Conservation (phyloP, 2,329 filamentous ascomycete genomes). For the Tolypocladium tundrense region DNA sequence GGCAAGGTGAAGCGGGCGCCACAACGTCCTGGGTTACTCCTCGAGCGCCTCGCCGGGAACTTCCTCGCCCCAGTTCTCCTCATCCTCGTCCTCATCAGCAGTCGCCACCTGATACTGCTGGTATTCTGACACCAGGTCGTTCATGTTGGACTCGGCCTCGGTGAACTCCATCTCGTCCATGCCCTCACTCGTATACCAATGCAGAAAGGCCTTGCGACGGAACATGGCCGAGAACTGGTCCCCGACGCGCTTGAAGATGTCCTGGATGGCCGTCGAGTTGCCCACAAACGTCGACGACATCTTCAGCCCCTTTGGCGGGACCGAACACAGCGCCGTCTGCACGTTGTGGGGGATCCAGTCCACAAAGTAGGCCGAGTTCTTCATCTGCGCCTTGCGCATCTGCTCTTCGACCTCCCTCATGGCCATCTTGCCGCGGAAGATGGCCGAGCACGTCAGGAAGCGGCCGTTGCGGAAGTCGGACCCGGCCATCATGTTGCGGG, state of each 20-base stretch:
- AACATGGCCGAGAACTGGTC: constrained; percentile 99
- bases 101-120: constrained; percentile 99
- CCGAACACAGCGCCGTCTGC: constrained; percentile 97
- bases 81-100: constrained; percentile 82
- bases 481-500: constrained; percentile 99
- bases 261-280: constrained; percentile 99
- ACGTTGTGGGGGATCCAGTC: constrained; percentile 99
- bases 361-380: constrained; percentile 99
- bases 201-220: constrained; percentile 99
- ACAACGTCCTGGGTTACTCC: constrained; percentile 19
- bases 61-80: constrained; percentile 81
- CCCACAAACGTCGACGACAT: constrained; percentile 99
- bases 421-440: constrained; percentile 99
- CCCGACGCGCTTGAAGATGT: constrained; percentile 99
- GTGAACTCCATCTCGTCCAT: constrained; percentile 99
- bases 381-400: constrained; percentile 99
- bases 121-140: constrained; percentile 98
- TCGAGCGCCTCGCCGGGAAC: constrained; percentile 60
- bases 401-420: constrained; percentile 99
- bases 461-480: constrained; percentile 99
- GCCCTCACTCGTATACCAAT: constrained; percentile 99
- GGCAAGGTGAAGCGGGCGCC: neutral
- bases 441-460: constrained; percentile 98
- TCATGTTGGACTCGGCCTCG: constrained; percentile 99
- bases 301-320: constrained; percentile 93